phyloP scores from a whole-genome alignment of 805 yeast genomes.

The Candida ficus region DNA sequence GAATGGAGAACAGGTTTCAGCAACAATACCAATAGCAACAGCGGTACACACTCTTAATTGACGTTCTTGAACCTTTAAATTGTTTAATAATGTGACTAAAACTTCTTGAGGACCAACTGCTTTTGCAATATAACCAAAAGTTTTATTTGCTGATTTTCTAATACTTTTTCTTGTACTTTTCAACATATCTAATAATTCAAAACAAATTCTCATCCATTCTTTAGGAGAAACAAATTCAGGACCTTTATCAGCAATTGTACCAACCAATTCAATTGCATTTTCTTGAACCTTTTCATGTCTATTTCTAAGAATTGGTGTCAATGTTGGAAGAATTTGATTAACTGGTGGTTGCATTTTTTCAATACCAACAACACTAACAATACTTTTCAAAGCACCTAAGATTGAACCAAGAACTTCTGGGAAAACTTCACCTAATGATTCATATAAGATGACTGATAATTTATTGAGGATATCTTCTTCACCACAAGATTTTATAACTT shows the following conservation, averaged over 20 bases:
- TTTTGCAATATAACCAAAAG: slow-evolving; percentile 86
- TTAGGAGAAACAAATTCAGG: slow-evolving; percentile 82
- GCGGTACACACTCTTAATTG: slow-evolving; percentile 96
- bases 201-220: slow-evolving; percentile 97
- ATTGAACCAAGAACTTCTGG: slow-evolving; percentile 92
- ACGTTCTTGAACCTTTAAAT: slow-evolving; percentile 88
- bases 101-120: slow-evolving; percentile 98
- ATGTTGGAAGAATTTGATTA: slow-evolving; percentile 74
- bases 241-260: slow-evolving; percentile 72
- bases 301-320: slow-evolving; percentile 88
- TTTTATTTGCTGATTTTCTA: slow-evolving; percentile 77
- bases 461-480: slow-evolving; percentile 60
- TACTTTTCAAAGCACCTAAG: slow-evolving; percentile 60
- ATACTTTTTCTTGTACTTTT: slow-evolving; percentile 75
- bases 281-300: slow-evolving; percentile 90
- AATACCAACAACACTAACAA: slow-evolving; percentile 56
- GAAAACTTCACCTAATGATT: slow-evolving; percentile 88
- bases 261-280: slow-evolving; percentile 70
- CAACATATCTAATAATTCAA: slow-evolving; percentile 83
- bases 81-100: slow-evolving; percentile 73
- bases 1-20: slow-evolving; percentile 88
- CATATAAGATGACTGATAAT: slow-evolving; percentile 74
- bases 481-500: slow-evolving; percentile 58
- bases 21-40: slow-evolving; percentile 95
- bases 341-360: slow-evolving; percentile 72